phyloP scores from a whole-genome alignment of 371 early-diverging fungal genomes.

The Syncephalis plumigaleata region DNA sequence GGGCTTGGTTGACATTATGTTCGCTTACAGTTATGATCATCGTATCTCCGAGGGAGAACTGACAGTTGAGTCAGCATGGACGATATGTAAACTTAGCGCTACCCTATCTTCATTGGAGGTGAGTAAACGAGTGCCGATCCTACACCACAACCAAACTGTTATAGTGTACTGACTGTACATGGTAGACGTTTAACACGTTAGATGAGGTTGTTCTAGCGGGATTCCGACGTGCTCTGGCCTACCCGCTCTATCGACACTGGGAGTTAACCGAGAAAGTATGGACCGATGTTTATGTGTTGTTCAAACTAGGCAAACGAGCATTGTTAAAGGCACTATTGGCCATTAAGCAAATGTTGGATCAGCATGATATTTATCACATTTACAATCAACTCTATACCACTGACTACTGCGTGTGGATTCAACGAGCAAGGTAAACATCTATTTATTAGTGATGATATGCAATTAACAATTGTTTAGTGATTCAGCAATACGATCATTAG shows the following conservation, averaged over 20 bases:
- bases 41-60: constrained; percentile 72
- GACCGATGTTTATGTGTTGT: constrained; percentile 65
- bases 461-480: constrained; percentile 13
- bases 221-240: constrained; percentile 62
- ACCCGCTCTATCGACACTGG: constrained; percentile 71
- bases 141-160: background rate
- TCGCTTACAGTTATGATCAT: constrained; percentile 76
- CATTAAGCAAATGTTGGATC: constrained; percentile 57
- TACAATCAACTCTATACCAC: constrained; percentile 76
- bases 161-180: background rate
- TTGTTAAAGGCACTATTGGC: constrained; percentile 62
- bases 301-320: constrained; percentile 67
- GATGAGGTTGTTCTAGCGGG: constrained; percentile 36
- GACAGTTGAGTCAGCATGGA: constrained; percentile 84
- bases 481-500: constrained; percentile 44
- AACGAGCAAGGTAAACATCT: constrained; percentile 9
- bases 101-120: constrained; percentile 67
- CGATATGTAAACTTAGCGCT: constrained; percentile 67
- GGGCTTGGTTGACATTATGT: constrained; percentile 78
- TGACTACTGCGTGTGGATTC: constrained; percentile 96
- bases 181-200: constrained; percentile 44
- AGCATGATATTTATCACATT: constrained; percentile 71
- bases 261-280: constrained; percentile 43
- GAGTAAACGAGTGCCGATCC: no score
- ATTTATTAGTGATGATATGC: background rate